phyloP scores from a whole-genome alignment of 1,284 basidiomycete species.

The Neonothopanus nambi region DNA sequence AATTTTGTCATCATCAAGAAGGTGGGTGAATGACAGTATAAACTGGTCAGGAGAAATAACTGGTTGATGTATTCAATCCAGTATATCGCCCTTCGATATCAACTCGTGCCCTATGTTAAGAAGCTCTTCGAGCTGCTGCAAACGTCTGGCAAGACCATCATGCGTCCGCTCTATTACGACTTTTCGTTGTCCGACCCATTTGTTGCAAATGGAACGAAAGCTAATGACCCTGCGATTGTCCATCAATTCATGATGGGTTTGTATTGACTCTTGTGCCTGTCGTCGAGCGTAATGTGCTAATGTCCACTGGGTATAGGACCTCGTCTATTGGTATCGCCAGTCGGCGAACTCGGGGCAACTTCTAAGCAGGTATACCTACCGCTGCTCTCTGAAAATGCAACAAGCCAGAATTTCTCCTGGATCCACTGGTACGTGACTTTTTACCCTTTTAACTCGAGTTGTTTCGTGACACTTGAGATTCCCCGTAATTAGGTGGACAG shows the following conservation, averaged over 20 bases:
- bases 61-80: slow-evolving; percentile 12
- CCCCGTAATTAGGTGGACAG: slow-evolving; percentile 37
- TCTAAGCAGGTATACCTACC: slow-evolving; percentile 39
- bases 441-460: background rate
- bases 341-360: slow-evolving; percentile 31
- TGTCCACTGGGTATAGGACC: slow-evolving; percentile 25
- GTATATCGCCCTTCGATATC: slow-evolving; percentile 41
- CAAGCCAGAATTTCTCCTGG: slow-evolving; percentile 30
- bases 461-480: background rate
- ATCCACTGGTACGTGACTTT: slow-evolving; percentile 33
- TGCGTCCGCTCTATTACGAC: slow-evolving; percentile 40
- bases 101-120: slow-evolving; percentile 38
- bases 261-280: slow-evolving; percentile 4
- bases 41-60: background rate
- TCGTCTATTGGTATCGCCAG: slow-evolving; percentile 37
- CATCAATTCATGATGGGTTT: slow-evolving; percentile 42
- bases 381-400: slow-evolving; percentile 25
- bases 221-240: slow-evolving; percentile 34
- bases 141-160: slow-evolving; percentile 34
- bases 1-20: slow-evolving; percentile 41
- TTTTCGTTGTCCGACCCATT: slow-evolving; percentile 35
- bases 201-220: slow-evolving; percentile 31
- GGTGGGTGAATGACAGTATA: slow-evolving; percentile 23
- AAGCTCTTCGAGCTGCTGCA: slow-evolving; percentile 36
- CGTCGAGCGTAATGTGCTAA: background rate